Evolutionary conservation across 73 alveolate species (phyloP).

Genomic region (Paramecium tetraurelia): DNA sequence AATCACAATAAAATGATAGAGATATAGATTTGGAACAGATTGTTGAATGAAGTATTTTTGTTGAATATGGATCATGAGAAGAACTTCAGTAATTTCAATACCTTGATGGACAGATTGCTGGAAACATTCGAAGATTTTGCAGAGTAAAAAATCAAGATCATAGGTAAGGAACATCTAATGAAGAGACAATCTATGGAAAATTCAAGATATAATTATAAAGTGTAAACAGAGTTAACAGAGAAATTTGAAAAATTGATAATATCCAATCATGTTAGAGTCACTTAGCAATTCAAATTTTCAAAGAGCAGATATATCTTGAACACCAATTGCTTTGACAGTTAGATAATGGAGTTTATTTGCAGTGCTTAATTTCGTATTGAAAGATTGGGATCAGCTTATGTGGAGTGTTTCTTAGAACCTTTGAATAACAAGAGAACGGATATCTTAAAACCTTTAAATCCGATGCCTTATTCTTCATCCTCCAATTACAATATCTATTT

Average conservation of each 20-base stretch:
- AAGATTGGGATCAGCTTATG: slow-evolving; percentile 48
- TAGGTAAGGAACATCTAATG: slow-evolving; percentile 13
- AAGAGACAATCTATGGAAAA: not conserved
- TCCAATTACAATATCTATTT: slow-evolving; percentile 56
- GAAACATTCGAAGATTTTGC: slow-evolving; percentile 2
- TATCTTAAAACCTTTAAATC: not conserved
- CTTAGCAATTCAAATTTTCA: not conserved
- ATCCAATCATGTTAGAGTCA: not conserved
- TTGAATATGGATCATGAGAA: not conserved
- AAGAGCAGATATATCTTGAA: not conserved
- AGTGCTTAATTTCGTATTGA: slow-evolving; percentile 2
- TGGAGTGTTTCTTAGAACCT: slow-evolving; percentile 33
- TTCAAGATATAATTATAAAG: not conserved
- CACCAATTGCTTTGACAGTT: not conserved
- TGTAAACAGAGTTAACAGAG: not conserved
- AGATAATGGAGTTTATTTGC: not conserved
- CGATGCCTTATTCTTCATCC: slow-evolving; percentile 50
- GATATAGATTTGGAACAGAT: not conserved
- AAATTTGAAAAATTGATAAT: not conserved
- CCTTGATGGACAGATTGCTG: not conserved
- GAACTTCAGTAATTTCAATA: not conserved
- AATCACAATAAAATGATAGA: not conserved
- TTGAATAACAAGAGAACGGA: not conserved
- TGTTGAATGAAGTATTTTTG: not conserved
- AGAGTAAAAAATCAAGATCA: not conserved